Conservation (phyloP, 306 rosid species). For the Rosa persica region DNA sequence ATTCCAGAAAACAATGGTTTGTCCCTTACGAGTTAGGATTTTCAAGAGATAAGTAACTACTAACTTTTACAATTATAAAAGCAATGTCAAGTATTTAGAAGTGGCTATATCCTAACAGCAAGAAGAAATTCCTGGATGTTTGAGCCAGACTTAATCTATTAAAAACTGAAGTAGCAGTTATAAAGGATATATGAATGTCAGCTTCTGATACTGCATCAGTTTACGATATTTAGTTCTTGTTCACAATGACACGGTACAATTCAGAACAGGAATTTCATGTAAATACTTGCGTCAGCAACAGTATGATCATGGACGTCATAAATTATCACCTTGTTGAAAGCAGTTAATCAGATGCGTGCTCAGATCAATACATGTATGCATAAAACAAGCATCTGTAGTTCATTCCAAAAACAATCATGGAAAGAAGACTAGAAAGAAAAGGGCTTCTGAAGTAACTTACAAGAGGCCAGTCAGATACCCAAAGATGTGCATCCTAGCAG, state of each 20-base stretch:
- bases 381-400: not conserved
- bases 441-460: conserved; percentile 50
- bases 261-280: not conserved
- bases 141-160: not conserved
- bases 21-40: not conserved
- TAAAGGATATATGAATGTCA: not conserved
- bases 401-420: not conserved
- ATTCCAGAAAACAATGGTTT: not conserved
- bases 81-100: not conserved
- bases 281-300: not conserved
- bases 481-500: conserved; percentile 79
- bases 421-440: conserved; percentile 20
- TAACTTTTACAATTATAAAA: not conserved
- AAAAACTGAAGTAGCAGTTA: not conserved
- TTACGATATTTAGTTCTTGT: not conserved
- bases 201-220: not conserved
- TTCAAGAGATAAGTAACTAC: not conserved
- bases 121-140: not conserved
- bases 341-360: not conserved
- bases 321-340: not conserved
- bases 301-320: not conserved
- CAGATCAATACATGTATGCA: not conserved
- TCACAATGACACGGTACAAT: not conserved
- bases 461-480: conserved; percentile 81
- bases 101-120: not conserved